Base-by-base conservation (phyloP, 2,329 filamentous ascomycete species). In the Zalaria obscura region DNA sequence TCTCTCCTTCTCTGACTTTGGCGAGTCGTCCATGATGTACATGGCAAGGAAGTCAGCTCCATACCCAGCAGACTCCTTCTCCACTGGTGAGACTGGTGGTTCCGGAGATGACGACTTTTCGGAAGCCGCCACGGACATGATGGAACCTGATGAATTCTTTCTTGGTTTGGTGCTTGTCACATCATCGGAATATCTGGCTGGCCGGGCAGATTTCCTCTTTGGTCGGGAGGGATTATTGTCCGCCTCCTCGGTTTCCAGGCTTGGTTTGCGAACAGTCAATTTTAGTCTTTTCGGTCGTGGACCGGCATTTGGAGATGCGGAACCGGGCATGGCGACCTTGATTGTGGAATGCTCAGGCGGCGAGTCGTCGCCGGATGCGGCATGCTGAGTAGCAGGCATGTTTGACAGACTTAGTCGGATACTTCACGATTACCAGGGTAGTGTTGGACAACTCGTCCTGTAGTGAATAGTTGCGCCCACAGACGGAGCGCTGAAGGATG, bases 1-100 rank as follows among this genome's bases (percentile, higher is more conserved):
- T 8, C 27, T 27, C 11, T 36, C 18, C 31, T 35, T 25, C 9
- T 29, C 39, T 38, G 11, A 37, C 36, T 43, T 45, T 36, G 40
- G 36, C 32, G 39, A 45, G 41, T 26, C 33, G 10, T 47, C 55
- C 10, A 49, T 45, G 42, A 58, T 50, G 42, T 58, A 60, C 43
- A 55, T 58, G 5, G 42, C 49, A 46, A 55, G 47, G 40, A 60
- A 57, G 32, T 55, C 52, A 25, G 51, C 54, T 43, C 55, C 52
- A 34, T 50, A 48, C 7, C 43, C 45, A 8, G 40, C 44, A 31
- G 48, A 36, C 35, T 45, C 36, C 36, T 48, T 44, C 10, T 47
- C 39, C 6, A 36, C 39, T 25, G 36, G 32, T 37, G 37, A 35
- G 8, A 25, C 9, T 25, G 35, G 31, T 9, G 37, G 28, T 8